Evolutionary conservation across 2,329 filamentous ascomycete species (phyloP).

Genomic region (Colletotrichum sp.): DNA sequence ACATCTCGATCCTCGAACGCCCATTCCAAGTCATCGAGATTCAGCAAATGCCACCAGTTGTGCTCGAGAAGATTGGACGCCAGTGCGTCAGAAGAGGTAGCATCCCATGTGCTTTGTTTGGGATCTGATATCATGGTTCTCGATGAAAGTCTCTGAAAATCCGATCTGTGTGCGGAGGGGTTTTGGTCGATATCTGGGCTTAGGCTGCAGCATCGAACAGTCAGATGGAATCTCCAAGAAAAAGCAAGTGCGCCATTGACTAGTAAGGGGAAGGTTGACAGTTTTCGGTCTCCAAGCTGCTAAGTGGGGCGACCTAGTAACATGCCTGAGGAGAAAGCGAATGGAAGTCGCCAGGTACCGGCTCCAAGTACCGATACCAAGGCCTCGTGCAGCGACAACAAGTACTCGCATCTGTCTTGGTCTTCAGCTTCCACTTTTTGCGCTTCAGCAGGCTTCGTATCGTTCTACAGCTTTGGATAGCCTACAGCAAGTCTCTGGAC

Average conservation of each 20-base stretch:
- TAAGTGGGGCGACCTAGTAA: background rate
- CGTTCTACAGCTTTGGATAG: background rate
- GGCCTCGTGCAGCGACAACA: background rate
- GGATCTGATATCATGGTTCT: conserved; percentile 14
- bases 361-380: background rate
- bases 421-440: background rate
- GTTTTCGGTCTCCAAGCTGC: background rate
- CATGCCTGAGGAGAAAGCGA: background rate
- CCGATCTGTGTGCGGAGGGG: conserved; percentile 5
- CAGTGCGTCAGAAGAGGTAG: conserved; percentile 13
- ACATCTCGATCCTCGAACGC: conserved; percentile 23
- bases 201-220: conserved; percentile 17
- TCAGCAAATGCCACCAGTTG: conserved; percentile 17
- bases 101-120: conserved; percentile 9
- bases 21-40: conserved; percentile 22
- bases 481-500: background rate
- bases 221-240: background rate
- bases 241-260: background rate
- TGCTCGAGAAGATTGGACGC: conserved; percentile 3
- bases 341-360: background rate
- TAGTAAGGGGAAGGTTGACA: background rate
- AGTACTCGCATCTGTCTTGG: background rate
- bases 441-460: background rate
- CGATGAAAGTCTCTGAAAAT: conserved; percentile 8
- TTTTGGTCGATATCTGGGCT: conserved; percentile 4